These are phyloP conservation scores for Gentiana macrophylla DNA, from an alignment of 257 asterid species.

Conservation along the genomic window DNA sequence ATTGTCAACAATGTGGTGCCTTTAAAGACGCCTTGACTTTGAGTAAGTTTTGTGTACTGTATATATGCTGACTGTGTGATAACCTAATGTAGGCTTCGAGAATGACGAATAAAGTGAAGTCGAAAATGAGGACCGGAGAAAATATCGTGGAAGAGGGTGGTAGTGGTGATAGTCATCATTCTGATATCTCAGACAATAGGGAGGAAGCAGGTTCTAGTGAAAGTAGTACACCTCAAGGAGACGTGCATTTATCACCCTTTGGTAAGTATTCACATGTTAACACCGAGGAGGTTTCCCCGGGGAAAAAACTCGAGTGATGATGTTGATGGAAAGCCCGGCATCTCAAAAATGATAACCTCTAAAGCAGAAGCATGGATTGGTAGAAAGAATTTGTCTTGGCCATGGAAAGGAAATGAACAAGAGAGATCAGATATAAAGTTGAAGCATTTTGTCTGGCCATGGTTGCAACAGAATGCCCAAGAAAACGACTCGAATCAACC, in stretches of 20 bases:
- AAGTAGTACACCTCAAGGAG: conserved; percentile 82
- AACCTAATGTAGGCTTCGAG: conserved; percentile 55
- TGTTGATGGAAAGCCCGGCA: conserved; percentile 54
- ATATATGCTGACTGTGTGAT: conserved; percentile 20
- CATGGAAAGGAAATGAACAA: conserved; percentile 66
- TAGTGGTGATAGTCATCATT: conserved; percentile 48
- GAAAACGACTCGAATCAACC: conserved; percentile 44
- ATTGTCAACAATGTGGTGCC: too few relatives aligned
- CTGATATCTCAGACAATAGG: conserved; percentile 45
- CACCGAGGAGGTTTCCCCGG: conserved; percentile 29
- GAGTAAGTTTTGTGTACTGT: conserved; percentile 7
- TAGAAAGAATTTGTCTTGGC: conserved; percentile 62
- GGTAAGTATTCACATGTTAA: conserved; percentile 46
- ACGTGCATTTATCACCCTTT: conserved; percentile 49
- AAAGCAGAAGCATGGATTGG: conserved; percentile 85
- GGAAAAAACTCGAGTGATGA: conserved; percentile 60
- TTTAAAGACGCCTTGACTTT: too few relatives aligned
- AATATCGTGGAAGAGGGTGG: conserved; percentile 52
- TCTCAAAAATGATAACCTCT: conserved; percentile 59
- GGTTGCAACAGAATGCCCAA: conserved; percentile 46
- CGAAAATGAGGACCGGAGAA: conserved; percentile 61
- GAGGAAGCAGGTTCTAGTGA: conserved; percentile 89
- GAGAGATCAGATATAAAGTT: conserved; percentile 54
- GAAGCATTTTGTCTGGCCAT: conserved; percentile 58
- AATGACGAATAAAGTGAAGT: conserved; percentile 80